Evolutionary conservation across 225 moss, liverwort and hornwort species (phyloP), one percentile per base, ranked within the genome.

Genomic region (Ulota crispa): DNA sequence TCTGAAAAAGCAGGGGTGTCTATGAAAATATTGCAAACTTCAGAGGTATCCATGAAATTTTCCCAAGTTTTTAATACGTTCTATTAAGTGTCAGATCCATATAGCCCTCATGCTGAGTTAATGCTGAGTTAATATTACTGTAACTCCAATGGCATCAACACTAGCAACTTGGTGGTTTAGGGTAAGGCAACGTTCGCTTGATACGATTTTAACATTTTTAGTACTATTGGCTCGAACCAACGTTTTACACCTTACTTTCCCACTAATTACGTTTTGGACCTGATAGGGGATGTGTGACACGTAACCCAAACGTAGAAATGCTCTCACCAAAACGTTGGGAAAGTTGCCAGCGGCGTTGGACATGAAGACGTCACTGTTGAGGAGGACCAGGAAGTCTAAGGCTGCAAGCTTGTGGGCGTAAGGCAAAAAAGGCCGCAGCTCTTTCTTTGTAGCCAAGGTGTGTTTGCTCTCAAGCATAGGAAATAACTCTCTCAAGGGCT

Each of bases 301-400:
- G 27, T 37, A 19, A 19, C 27, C 53, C 55, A 43, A 9, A 16
- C 20, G 23, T 34, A 52, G 13, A 52, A 14, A 37, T 20, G 16
- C 14, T 69, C 82, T 82, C 61, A 82, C 82, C 82, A 90, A 79
- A 34, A 92, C 92, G 43, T 92, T 92, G 32, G 88, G 88, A 24
- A 90, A 92, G 73, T 92, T 92, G 70, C 92, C 92, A 59, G 90
- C 92, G 60, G 92, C 86, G 54, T 87, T 92, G 67, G 92, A 92
- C 90, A 92, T 90, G 78, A 88, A 92, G 68, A 89, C 85, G 53
- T 92, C 90, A 50, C 92, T 90, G 26, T 92, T 92, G 7, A 88
- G 82, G 34, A 86, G 83, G 20, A 92, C 92, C 59, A 92, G 63
- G 75, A 92, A 90, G 75, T 92, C 92, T 27, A 92, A 68, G 11